phyloP scores from a whole-genome alignment of 495 filamentous ascomycete species.

The Schizothecium vesticola region DNA sequence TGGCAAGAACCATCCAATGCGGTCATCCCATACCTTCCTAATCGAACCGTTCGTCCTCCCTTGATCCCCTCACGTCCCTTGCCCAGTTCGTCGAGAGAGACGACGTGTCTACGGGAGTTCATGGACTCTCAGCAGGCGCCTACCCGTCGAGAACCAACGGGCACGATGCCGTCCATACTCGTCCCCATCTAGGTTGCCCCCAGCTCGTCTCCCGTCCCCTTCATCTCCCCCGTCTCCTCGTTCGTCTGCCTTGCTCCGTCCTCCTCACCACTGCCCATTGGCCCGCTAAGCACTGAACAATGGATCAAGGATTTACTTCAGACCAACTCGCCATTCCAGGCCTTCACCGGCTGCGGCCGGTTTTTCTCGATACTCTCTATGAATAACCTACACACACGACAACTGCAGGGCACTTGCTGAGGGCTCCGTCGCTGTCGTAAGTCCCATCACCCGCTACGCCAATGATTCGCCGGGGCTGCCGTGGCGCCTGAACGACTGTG shows the following conservation, averaged over 20 bases:
- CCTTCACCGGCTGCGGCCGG: not conserved
- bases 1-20: not conserved
- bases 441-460: not conserved
- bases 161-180: not conserved
- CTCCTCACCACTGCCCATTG: not conserved
- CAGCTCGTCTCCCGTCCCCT: not conserved
- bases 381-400: not conserved
- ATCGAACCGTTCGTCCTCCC: not conserved
- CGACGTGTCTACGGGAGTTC: not conserved
- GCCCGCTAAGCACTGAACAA: not conserved
- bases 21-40: not conserved
- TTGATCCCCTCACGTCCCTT: not conserved
- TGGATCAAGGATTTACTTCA: not conserved
- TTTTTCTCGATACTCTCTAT: not conserved
- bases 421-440: not conserved
- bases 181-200: not conserved
- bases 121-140: not conserved
- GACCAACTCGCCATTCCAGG: not conserved
- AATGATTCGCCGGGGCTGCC: constrained; percentile 8
- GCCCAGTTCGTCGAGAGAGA: not conserved
- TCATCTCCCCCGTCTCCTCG: not conserved
- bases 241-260: not conserved
- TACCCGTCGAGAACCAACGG: not conserved
- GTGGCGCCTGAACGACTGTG: constrained; percentile 21
- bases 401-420: not conserved